Evolutionary conservation across 2,329 filamentous ascomycete species (phyloP), one percentile per base, ranked within the genome.

Genomic region (Aspergillus melleus): DNA sequence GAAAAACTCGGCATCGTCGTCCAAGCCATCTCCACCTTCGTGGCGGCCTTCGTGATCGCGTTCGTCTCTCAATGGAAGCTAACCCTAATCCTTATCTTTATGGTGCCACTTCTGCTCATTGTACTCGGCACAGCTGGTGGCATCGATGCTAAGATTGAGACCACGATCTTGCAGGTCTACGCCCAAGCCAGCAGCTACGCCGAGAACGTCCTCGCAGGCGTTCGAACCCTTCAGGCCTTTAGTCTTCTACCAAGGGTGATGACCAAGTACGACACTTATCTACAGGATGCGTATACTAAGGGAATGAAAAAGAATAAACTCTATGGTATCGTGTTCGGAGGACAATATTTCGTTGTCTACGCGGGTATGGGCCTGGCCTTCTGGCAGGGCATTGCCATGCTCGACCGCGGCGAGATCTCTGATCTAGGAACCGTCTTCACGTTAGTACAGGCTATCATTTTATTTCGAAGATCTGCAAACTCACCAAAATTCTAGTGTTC

Each of bases 281-380:
- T 71, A 14, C 32, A 57, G 22, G 30, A 57, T 26, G 52, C 64
- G 16, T 55, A 60, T 22, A 30, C 20, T 4, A 22, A 64, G 0
- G 64, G 65, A 1, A 60, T 53, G 10, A 69, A 67, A 54, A 68
- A 66, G 46, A 60, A 46, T n/a, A 44, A 60, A 2, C 39, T 68
- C 1, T 69, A 61, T 49, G 67, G 67, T 2, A 39, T 60, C 14
- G 11, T 70, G 11, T 70, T 70, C 20, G 55, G 59, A 1, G 49
- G 36, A 3, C 58, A 66, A 39, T 64, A 64, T 46, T 58, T 47
- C 19, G 57, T 69, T 12, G 54, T 64, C 19, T 64, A 52, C 56
- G 54, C 58, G 5, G 66, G 66, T 2, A 62, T 59, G 46, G 86
- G 84, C 3, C 77, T 88, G 12, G 83, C 81, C 32, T 80, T 86